Evolutionary conservation across 305 asterid genomes (phyloP).

Genomic region (Ruellia speciosa): DNA sequence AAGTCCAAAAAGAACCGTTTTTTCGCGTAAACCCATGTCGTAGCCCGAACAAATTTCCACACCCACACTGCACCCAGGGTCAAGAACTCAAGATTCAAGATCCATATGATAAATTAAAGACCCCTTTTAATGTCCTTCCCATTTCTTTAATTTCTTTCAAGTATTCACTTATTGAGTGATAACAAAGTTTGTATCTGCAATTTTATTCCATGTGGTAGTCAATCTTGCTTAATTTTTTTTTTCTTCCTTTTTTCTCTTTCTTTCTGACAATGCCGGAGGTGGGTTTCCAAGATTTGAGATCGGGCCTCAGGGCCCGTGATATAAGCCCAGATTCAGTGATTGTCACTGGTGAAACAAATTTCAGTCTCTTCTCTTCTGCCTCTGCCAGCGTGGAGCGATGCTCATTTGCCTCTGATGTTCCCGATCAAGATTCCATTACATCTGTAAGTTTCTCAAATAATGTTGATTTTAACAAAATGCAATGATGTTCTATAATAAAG

Average conservation of each 20-base stretch:
- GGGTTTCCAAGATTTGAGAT: constrained; percentile 48
- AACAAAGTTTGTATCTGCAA: constrained; percentile 17
- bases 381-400: constrained; percentile 90
- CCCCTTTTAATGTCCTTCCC: constrained; percentile 15
- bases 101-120: constrained; percentile 18
- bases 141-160: no score
- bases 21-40: constrained; percentile 4
- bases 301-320: constrained; percentile 62
- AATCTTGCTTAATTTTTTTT: neutral
- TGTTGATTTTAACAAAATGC: neutral
- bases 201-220: constrained; percentile 23
- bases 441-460: constrained; percentile 20
- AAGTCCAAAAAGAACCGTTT: constrained; percentile 31
- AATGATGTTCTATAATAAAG: neutral
- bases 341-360: constrained; percentile 60
- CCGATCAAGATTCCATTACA: constrained; percentile 54
- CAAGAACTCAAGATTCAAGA: neutral
- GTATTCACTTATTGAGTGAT: constrained; percentile 1
- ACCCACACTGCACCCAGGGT: neutral
- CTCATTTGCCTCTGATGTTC: constrained; percentile 72
- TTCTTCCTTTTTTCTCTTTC: neutral
- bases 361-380: constrained; percentile 89
- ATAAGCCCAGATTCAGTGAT: constrained; percentile 84
- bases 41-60: constrained; percentile 10
- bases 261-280: neutral